Base-by-base conservation (phyloP, 495 filamentous ascomycete species). In the Hyaloscypha bicolor region DNA sequence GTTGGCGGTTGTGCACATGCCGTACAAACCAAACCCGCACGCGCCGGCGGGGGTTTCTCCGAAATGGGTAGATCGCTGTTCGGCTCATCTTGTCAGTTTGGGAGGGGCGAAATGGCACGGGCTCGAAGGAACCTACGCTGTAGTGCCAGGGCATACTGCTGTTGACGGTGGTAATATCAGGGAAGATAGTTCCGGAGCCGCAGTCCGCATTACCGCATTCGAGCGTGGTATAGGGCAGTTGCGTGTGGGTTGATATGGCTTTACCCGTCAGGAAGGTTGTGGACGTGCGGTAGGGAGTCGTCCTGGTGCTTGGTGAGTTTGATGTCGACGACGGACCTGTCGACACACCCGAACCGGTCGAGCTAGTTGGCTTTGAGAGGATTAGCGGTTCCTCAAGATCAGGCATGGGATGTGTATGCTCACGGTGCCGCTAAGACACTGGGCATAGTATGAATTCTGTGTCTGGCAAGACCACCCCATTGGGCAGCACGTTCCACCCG, bases 381-480 rank as follows among this genome's bases (percentile, higher is more conserved):
- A 48, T 48, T 11, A 48, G 11, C 42, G 1, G 42, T 48, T 48
- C 42, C 42, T 48, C 42, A 11, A 11, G 42, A 48, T 48, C n/a
- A n/a, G 42, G 12, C 42, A n/a, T 11, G 42, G 42, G n/a, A 48
- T 48, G 42, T 12, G 42, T 2, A 48, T n/a, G n/a, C 42, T 48
- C 42, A 48, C 42, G 42, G 42, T 48, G 42, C 42, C 42, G n/a
- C 12, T 12, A n/a, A 48, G 42, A 48, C 42, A 48, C 42, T 48
- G 42, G n/a, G 42, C 42, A n/a, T 48, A 48, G 42, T 48, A 48
- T n/a, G 42, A 48, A n/a, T 48, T 48, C 42, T 48, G 42, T 48
- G 42, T 48, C 42, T 48, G 42, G 42, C 42, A 48, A 12, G 42
- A 48, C 42, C 42, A 48, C n/a, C 42, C 42, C 42, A 2, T n/a